Evolutionary conservation across 257 asterid species (phyloP), one percentile per base, ranked within the genome.

Genomic region (Solanum megistacrolobum): DNA sequence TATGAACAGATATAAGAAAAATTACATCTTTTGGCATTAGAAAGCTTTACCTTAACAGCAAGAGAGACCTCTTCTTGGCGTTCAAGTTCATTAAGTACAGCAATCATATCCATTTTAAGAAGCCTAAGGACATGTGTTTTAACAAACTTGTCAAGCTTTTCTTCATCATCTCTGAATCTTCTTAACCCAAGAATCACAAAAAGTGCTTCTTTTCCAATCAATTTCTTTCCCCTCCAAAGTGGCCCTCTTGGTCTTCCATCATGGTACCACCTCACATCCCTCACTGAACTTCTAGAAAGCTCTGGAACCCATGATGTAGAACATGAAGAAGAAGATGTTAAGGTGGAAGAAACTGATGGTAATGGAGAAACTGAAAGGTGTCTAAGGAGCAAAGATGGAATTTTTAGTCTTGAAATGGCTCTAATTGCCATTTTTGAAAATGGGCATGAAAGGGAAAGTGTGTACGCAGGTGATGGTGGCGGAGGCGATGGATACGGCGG

Each of bases 211-310:
- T 97, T 96, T 7, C 99, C 99, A 21, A 97, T 93, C 87, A 93
- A 89, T 87, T 97, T 96, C 92, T 96, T 95, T 36, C 99, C 99
- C 83, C 98, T 94, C 99, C 99, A 97, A 27, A 97, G 90, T 21
- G 99, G 86, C 7, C 99, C 99, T 88, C 99, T 90, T 1, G 99
- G 99, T 89, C 99, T 89, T 20, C 99, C 99, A 89, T 96, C 99
- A 88, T 96, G 99, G 92, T 92, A 94, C 79, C 88, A 83, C 81
- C 98, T 91, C 29, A 60, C 36, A 86, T 9, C 23, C 5, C 36
- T 66, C 12, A 34, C 5, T 31, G 29, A 41, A 78, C 41, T 71
- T 76, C 52, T 73, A 31, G 27, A 85, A 12, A 85, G 10, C 29
- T 39, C 31, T 1, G 74, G 39, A n/a, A 52, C 23, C 72, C 29